A percentile compares a stretch with the other conserved stretches of the same genome.
These are phyloP conservation scores for Talaromyces liani DNA, from an alignment of 495 filamentous ascomycete genomes.

Conservation along the genomic window DNA sequence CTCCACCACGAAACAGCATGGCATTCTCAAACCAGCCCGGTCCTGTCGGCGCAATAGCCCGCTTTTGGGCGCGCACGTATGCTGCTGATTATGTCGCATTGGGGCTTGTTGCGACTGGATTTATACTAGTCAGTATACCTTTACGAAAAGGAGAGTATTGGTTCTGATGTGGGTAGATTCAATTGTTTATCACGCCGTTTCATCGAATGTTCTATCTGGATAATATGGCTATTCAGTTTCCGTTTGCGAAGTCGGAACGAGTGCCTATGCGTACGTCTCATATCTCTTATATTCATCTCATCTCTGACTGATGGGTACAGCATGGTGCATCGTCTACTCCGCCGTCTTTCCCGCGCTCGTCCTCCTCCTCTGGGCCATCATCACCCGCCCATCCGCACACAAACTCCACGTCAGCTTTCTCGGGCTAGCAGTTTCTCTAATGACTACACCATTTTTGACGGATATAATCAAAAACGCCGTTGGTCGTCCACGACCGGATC, in stretches of 20 bases:
- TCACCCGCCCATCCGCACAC: constrained; percentile 55
- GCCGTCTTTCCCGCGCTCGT: constrained; percentile 59
- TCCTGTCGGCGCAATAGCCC: constrained; percentile 30
- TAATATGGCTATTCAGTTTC: constrained; percentile 76
- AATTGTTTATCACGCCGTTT: constrained; percentile 73
- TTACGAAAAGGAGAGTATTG: background rate
- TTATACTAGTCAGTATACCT: constrained; percentile 48
- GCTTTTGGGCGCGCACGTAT: constrained; percentile 62
- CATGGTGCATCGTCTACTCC: constrained; percentile 69
- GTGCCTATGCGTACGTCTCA: constrained; percentile 63
- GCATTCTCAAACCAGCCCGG: constrained; percentile 22
- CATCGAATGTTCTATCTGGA: constrained; percentile 71
- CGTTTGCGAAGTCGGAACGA: constrained; percentile 76
- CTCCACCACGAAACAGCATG: constrained; percentile 11
- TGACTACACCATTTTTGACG: constrained; percentile 76
- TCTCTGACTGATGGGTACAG: constrained; percentile 25
- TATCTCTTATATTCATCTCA: background rate
- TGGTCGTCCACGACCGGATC: constrained; percentile 82
- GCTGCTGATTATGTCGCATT: constrained; percentile 82
- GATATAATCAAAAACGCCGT: constrained; percentile 90
- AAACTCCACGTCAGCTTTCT: constrained; percentile 83
- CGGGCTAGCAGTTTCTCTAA: constrained; percentile 66
- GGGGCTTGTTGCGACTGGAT: constrained; percentile 55
- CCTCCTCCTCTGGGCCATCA: constrained; percentile 56
- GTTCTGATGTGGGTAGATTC: constrained; percentile 38